A percentile compares a stretch with the other conserved stretches of the same genome.
phyloP scores from a whole-genome alignment of 1,139 yeast species.

The Entelexis paramagnoliae region DNA sequence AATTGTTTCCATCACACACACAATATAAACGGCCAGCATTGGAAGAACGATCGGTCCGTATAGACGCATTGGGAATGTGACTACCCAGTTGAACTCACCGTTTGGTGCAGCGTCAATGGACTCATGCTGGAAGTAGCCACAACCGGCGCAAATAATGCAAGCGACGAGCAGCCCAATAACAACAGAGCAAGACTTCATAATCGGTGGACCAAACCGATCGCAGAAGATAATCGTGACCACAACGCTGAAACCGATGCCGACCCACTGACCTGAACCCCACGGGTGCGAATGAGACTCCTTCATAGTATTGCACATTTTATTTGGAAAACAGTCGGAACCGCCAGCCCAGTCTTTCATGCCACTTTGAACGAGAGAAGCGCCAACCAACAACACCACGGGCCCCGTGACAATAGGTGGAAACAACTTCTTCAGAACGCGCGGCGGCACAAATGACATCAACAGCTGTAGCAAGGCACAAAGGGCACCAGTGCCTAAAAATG shows the following conservation, averaged over 20 bases:
- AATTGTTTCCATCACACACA: slow-evolving; percentile 79
- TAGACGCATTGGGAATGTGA: slow-evolving; percentile 61
- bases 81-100: slow-evolving; percentile 77
- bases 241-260: slow-evolving; percentile 79
- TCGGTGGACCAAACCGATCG: slow-evolving; percentile 84
- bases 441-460: slow-evolving; percentile 61
- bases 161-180: slow-evolving; percentile 74
- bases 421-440: slow-evolving; percentile 52
- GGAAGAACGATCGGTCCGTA: slow-evolving; percentile 82
- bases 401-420: slow-evolving; percentile 90
- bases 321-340: slow-evolving; percentile 46
- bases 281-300: slow-evolving; percentile 35
- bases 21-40: slow-evolving; percentile 67
- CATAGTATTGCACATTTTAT: slow-evolving; percentile 37
- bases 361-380: slow-evolving; percentile 51
- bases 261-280: slow-evolving; percentile 79
- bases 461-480: slow-evolving; percentile 69
- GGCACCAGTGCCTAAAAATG: slow-evolving; percentile 62
- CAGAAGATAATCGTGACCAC: slow-evolving; percentile 58
- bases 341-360: slow-evolving; percentile 83
- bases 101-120: slow-evolving; percentile 63
- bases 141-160: slow-evolving; percentile 83
- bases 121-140: slow-evolving; percentile 59
- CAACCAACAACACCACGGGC: slow-evolving; percentile 77
- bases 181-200: slow-evolving; percentile 87